A percentile compares a stretch with the other conserved stretches of the same genome.
Evolutionary conservation across 2,329 filamentous ascomycete genomes (phyloP).

Genomic region (Diplodia intermedia): DNA sequence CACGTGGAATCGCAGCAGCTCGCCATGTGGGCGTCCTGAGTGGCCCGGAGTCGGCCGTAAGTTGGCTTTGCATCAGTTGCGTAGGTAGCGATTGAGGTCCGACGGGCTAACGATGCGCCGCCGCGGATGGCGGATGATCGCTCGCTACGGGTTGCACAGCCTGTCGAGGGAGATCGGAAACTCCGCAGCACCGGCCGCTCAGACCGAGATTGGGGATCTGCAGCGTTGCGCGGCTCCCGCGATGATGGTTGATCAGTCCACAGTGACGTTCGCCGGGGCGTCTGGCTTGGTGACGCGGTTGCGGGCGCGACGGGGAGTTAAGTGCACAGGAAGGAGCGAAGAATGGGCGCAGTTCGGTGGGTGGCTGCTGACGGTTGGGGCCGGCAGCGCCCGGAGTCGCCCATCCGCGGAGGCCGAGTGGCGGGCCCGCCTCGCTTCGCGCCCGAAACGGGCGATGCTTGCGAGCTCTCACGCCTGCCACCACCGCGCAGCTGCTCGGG

Average conservation of each 20-base stretch:
- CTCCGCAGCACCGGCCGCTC: background rate
- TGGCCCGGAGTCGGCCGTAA: constrained; percentile 15
- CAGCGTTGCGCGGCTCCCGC: constrained; percentile 2
- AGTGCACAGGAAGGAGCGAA: background rate
- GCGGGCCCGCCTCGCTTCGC: constrained; percentile 9
- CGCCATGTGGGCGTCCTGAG: background rate
- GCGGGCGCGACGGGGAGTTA: background rate
- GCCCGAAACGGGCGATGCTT: constrained; percentile 1
- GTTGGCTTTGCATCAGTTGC: background rate
- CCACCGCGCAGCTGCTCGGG: background rate
- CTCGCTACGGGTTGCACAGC: constrained; percentile 22
- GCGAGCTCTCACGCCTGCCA: constrained; percentile 7
- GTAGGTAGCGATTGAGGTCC: background rate
- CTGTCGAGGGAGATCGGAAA: constrained; percentile 8
- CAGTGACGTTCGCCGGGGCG: constrained; percentile 3
- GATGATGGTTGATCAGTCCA: constrained; percentile 5
- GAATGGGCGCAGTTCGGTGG: too few relatives aligned
- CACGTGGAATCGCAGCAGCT: background rate
- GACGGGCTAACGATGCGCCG: constrained; percentile 24
- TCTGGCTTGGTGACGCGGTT: background rate
- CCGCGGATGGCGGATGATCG: constrained; percentile 21
- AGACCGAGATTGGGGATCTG: constrained; percentile 8
- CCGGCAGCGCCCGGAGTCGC: constrained; percentile 12
- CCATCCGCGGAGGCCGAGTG: constrained; percentile 1
- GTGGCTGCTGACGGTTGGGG: background rate